Evolutionary conservation across 2,329 filamentous ascomycete genomes (phyloP).

Genomic region (Coniochaeta sp.): DNA sequence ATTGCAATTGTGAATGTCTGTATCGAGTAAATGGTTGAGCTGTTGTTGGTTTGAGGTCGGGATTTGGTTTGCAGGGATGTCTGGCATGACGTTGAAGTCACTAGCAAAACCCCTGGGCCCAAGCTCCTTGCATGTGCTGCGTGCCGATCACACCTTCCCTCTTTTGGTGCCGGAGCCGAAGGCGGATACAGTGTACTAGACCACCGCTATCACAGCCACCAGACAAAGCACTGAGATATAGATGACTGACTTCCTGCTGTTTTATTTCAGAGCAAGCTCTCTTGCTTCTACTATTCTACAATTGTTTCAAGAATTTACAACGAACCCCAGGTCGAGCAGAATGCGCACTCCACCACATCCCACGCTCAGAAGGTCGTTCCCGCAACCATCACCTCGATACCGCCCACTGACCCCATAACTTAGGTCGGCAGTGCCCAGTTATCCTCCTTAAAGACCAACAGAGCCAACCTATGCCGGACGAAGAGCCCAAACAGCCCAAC

Average conservation of each 20-base stretch:
- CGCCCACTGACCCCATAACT: background rate
- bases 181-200: background rate
- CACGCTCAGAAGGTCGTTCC: background rate
- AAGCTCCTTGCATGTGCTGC: slow-evolving; percentile 9
- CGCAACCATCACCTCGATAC: background rate
- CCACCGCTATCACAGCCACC: background rate
- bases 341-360: background rate
- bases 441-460: slow-evolving; percentile 85
- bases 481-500: slow-evolving; percentile 79
- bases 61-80: slow-evolving; percentile 1
- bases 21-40: background rate
- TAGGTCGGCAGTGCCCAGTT: slow-evolving; percentile 46
- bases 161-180: background rate
- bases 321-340: background rate
- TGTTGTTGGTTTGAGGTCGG: background rate
- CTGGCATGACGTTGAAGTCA: background rate
- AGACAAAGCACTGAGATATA: too few relatives aligned
- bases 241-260: too few relatives aligned
- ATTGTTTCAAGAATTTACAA: background rate
- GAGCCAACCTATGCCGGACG: slow-evolving; percentile 74
- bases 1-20: too few relatives aligned
- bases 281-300: background rate
- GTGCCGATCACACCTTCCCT: background rate
- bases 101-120: slow-evolving; percentile 10
- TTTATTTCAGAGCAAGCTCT: background rate